Conservation (phyloP, 2,329 filamentous ascomycete genomes). For the Chaetomiaceae sp. region DNA sequence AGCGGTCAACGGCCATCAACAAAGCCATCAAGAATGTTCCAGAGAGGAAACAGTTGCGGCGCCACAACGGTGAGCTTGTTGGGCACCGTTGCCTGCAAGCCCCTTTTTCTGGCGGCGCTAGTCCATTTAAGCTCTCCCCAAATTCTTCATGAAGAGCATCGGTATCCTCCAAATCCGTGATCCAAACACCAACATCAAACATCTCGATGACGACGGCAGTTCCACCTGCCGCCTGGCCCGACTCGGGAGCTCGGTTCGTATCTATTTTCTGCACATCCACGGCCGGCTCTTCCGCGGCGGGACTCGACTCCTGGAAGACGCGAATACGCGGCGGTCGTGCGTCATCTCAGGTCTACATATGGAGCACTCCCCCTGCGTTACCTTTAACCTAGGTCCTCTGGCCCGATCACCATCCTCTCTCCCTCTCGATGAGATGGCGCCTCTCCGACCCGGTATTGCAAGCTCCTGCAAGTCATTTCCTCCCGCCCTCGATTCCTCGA, state of each 20-base stretch:
- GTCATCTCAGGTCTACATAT: conserved; percentile 2
- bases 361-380: no score
- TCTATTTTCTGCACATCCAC: conserved; percentile 2
- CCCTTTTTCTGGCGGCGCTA: not conserved
- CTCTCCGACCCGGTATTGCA: not conserved
- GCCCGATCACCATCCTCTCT: not conserved
- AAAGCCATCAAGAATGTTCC: no score
- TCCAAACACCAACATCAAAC: not conserved
- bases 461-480: not conserved
- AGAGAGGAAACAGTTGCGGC: conserved; percentile 14
- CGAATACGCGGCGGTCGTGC: not conserved
- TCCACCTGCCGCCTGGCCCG: not conserved
- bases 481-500: no score
- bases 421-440: not conserved
- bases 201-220: not conserved
- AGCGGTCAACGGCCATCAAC: no score
- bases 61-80: not conserved
- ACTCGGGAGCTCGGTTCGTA: conserved; percentile 4
- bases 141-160: no score
- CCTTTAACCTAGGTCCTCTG: not conserved
- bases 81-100: conserved; percentile 4
- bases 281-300: conserved; percentile 1
- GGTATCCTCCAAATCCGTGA: no score
- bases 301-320: conserved; percentile 1
- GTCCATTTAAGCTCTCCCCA: no score